Percentiles rank a stretch among this genome's conserved stretches.
phyloP scores from a whole-genome alignment of 108 stramenopile species.

The Skeletonema marinoi region DNA sequence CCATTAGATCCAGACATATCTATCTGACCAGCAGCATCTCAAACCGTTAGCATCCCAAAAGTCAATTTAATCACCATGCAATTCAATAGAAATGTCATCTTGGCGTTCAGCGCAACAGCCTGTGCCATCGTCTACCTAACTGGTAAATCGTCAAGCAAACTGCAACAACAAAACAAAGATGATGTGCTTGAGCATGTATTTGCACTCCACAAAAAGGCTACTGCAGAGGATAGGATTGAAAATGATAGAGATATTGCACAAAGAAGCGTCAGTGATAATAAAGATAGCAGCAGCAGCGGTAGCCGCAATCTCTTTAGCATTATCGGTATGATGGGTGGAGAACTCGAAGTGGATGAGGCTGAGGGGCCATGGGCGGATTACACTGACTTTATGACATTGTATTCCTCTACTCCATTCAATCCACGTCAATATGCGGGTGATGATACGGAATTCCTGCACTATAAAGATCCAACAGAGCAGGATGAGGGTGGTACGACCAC shows the following conservation, averaged over 20 bases:
- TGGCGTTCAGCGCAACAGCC: neutral
- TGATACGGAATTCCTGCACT: constrained; percentile 41
- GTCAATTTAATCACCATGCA: neutral
- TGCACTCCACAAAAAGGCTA: constrained; percentile 19
- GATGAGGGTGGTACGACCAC: constrained; percentile 29
- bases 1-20: neutral
- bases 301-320: constrained; percentile 21
- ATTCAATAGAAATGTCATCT: neutral
- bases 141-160: neutral
- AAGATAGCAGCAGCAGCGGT: neutral
- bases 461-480: constrained; percentile 33
- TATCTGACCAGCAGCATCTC: neutral
- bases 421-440: constrained; percentile 21
- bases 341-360: constrained; percentile 8
- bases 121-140: neutral
- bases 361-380: constrained; percentile 16
- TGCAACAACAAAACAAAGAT: neutral
- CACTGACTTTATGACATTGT: constrained; percentile 7
- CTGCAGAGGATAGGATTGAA: neutral
- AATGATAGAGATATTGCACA: neutral
- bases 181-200: constrained; percentile 18
- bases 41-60: neutral
- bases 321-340: constrained; percentile 13
- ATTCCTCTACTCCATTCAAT: constrained; percentile 28
- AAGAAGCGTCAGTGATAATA: neutral